Conservation (phyloP, 2,329 filamentous ascomycete species). For the Lizonia empirigonia region DNA sequence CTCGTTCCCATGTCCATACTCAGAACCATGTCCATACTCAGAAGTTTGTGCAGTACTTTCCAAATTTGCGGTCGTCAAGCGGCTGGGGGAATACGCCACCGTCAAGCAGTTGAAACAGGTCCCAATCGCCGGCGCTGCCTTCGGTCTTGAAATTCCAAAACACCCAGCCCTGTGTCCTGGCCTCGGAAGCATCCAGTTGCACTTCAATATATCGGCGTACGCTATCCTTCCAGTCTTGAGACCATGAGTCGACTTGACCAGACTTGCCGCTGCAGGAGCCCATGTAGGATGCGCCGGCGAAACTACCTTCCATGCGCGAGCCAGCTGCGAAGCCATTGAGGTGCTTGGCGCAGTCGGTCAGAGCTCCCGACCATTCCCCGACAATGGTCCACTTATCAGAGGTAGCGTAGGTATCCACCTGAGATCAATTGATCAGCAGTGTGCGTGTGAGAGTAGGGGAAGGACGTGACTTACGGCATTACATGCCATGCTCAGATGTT, state of each 20-base stretch:
- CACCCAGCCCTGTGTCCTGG: slow-evolving; percentile 58
- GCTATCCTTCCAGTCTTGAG: slow-evolving; percentile 52
- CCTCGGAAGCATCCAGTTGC: slow-evolving; percentile 60
- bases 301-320: slow-evolving; percentile 64
- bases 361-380: slow-evolving; percentile 70
- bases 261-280: slow-evolving; percentile 61
- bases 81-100: slow-evolving; percentile 57
- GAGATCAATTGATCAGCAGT: neutral
- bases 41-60: slow-evolving; percentile 33
- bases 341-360: slow-evolving; percentile 63
- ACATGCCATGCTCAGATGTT: slow-evolving; percentile 64
- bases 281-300: slow-evolving; percentile 53
- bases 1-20: neutral
- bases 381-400: slow-evolving; percentile 69
- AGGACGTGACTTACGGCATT: slow-evolving; percentile 47
- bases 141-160: slow-evolving; percentile 67
- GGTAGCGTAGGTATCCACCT: slow-evolving; percentile 50
- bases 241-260: slow-evolving; percentile 57
- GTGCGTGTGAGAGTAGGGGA: neutral
- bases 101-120: slow-evolving; percentile 56
- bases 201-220: slow-evolving; percentile 59
- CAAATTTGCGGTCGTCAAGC: slow-evolving; percentile 34
- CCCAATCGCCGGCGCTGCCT: slow-evolving; percentile 57
- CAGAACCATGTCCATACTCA: too few species aligned
- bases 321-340: slow-evolving; percentile 57